phyloP scores from a whole-genome alignment of 2,329 filamentous ascomycete species.

The Sodiomyces alkalinus region DNA sequence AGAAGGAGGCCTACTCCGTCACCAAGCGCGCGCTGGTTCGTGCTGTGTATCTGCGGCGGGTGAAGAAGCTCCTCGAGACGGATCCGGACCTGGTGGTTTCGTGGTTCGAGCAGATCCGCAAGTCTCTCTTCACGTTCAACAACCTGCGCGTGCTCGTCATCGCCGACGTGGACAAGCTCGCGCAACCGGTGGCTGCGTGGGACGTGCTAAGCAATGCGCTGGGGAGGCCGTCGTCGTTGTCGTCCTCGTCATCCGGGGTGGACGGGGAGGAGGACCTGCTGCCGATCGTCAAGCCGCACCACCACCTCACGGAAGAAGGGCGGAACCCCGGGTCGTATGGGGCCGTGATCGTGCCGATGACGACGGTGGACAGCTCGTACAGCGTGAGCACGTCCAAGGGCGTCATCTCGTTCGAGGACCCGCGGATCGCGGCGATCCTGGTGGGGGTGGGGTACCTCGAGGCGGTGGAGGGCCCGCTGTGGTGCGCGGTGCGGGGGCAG shows the following conservation, averaged over 20 bases:
- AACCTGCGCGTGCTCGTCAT: conserved; percentile 81
- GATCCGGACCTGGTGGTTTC: conserved; percentile 60
- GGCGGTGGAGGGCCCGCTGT: conserved; percentile 83
- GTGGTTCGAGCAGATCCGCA: conserved; percentile 64
- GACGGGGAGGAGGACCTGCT: conserved; percentile 35
- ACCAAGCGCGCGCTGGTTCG: conserved; percentile 75
- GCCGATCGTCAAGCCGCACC: conserved; percentile 54
- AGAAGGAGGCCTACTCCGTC: conserved; percentile 59
- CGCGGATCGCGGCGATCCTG: conserved; percentile 66
- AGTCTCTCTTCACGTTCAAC: conserved; percentile 61
- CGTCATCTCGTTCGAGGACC: conserved; percentile 59
- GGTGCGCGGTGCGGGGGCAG: conserved; percentile 83
- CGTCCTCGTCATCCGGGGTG: too few species aligned
- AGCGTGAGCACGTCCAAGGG: conserved; percentile 62
- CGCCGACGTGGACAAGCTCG: conserved; percentile 60
- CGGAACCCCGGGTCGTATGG: conserved; percentile 57
- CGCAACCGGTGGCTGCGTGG: conserved; percentile 68
- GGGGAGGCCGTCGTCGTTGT: conserved; percentile 25
- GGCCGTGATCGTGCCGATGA: conserved; percentile 75
- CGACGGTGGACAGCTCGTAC: conserved; percentile 84
- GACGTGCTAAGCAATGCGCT: conserved; percentile 42
- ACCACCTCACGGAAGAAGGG: conserved; percentile 63
- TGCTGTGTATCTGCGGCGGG: conserved; percentile 70
- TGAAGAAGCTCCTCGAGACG: conserved; percentile 66
- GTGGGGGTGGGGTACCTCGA: conserved; percentile 87